Evolutionary conservation across 2,329 filamentous ascomycete species (phyloP).

Genomic region (Leptographium flavum): DNA sequence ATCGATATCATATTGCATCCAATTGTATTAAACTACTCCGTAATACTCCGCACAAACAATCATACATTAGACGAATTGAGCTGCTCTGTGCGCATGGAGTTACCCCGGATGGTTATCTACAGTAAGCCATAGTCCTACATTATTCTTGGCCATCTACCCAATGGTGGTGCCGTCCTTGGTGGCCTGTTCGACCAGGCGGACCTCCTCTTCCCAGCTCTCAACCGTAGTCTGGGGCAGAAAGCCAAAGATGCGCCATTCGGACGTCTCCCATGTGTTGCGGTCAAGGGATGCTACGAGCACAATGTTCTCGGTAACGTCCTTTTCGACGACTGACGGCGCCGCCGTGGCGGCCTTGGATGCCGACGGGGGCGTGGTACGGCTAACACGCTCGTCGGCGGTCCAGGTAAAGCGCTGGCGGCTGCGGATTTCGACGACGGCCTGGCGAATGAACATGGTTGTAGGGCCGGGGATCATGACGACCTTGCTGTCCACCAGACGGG

Average conservation of each 20-base stretch:
- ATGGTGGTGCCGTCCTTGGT: not conserved
- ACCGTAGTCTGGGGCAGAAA: constrained; percentile 40
- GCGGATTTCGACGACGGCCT: constrained; percentile 45
- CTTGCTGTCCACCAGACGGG: constrained; percentile 41
- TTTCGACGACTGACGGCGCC: constrained; percentile 27
- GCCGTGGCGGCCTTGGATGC: constrained; percentile 17
- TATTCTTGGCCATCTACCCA: not conserved
- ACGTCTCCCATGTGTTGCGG: constrained; percentile 29
- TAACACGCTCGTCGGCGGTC: constrained; percentile 16
- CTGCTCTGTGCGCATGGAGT: no score
- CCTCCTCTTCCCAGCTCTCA: constrained; percentile 21
- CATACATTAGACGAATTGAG: no score
- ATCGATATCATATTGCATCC: no score
- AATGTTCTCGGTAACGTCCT: constrained; percentile 49
- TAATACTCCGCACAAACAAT: no score
- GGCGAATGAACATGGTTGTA: constrained; percentile 21
- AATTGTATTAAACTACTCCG: no score
- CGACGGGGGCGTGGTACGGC: not conserved
- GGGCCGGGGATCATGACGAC: constrained; percentile 30
- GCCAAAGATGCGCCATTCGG: constrained; percentile 52
- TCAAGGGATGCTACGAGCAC: constrained; percentile 39
- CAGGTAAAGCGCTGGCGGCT: constrained; percentile 40
- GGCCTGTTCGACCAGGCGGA: constrained; percentile 3
- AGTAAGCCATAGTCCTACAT: no score
- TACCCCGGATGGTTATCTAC: no score